Percentiles rank a stretch among this genome's conserved stretches.
These are phyloP conservation scores for Tuber microsphaerosporum DNA, from an alignment of 495 filamentous ascomycete genomes.

Conservation along the genomic window DNA sequence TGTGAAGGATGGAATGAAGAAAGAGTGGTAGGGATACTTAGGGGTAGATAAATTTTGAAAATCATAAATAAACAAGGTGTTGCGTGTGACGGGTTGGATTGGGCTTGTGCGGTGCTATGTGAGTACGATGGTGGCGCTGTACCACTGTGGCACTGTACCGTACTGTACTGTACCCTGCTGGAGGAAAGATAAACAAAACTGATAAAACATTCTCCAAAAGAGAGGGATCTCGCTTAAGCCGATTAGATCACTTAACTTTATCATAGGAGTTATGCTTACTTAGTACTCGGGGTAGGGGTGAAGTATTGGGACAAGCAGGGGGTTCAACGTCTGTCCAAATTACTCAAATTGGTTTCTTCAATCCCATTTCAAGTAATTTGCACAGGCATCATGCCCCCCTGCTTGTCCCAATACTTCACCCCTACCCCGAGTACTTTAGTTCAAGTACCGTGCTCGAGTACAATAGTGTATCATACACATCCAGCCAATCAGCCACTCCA, in stretches of 20 bases:
- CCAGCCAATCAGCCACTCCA: neutral
- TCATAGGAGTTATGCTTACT: neutral
- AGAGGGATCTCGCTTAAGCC: neutral
- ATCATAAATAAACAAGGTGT: neutral
- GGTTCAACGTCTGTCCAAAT: too few relatives aligned
- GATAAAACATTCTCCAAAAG: neutral
- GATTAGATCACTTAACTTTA: neutral
- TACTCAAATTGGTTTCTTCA: too few relatives aligned
- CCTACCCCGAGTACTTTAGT: too few relatives aligned
- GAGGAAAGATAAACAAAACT: neutral
- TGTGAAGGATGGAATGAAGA: too few relatives aligned
- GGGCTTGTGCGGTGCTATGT: neutral
- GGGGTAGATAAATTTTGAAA: neutral
- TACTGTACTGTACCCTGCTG: too few relatives aligned
- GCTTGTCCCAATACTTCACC: too few relatives aligned
- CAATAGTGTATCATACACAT: neutral
- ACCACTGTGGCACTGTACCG: too few relatives aligned
- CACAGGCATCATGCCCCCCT: too few relatives aligned
- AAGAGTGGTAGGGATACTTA: neutral
- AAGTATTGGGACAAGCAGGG: too few relatives aligned
- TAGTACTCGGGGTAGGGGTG: too few relatives aligned
- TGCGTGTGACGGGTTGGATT: neutral
- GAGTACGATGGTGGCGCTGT: neutral
- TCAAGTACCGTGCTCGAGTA: too few relatives aligned
- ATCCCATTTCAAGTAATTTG: too few relatives aligned